Base-by-base conservation (phyloP, 257 asterid genomes). In the Cinchona pubescens region DNA sequence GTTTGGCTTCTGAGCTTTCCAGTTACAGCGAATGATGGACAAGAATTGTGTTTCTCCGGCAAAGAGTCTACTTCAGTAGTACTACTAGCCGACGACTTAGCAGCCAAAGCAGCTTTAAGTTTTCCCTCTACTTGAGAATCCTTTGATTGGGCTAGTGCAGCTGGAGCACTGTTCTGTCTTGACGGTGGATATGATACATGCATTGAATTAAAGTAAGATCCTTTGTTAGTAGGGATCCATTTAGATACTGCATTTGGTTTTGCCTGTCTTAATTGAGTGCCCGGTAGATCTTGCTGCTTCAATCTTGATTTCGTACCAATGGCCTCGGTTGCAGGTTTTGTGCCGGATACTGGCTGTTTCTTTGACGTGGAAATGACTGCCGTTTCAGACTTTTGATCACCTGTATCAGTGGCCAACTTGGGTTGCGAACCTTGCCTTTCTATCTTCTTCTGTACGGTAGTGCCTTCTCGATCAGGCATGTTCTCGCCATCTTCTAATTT, bases 211-310 rank as follows among this genome's bases (percentile, higher is more conserved):
- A 93, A 87, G 86, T 91, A 91, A 71, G 98, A 93, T 64, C 97
- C 97, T 88, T 92, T 95, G 84, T 92, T 95, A 58, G 96, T 9
- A 71, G 98, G 98, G 75, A 95, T 91, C 99, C 98, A 95, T 87
- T 89, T 87, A 65, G 99, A 93, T 59, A 87, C 94, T 73, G 94
- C 86, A 87, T 76, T 90, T 55, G 96, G 87, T 82, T 95, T 91
- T 65, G 96, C 98, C 79, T 56, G 84, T 81, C 97, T 88, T 76
- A 69, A 60, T 71, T 67, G 77, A 75, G 86, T 13, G 38, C 82
- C 87, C 82, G 69, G 91, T 30, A 81, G 48, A 62, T 90, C 96
- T 76, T 83, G 93, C 82, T 82, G 92, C 88, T 93, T 92, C 78
- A 76, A 34, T 85, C 85, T 95, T 79, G 83, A 84, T 83, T 81